Evolutionary conservation across 2,329 filamentous ascomycete species (phyloP).

Genomic region (Ceratocystiopsis brevicomis): DNA sequence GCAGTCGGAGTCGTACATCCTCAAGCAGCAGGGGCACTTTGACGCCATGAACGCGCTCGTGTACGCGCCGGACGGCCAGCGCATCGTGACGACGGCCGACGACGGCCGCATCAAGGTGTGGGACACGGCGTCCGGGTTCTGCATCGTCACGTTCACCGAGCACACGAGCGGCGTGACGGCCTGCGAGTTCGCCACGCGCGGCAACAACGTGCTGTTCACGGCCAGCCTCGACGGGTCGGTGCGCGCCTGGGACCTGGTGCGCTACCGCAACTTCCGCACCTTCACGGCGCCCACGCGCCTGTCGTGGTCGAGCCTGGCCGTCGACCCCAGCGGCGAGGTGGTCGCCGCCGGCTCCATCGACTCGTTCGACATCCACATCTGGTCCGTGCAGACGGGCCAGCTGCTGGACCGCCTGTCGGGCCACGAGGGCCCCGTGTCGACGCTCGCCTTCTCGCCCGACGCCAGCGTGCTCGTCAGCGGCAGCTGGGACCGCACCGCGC

Average conservation of each 20-base stretch:
- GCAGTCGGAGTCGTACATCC: conserved; percentile 96
- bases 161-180: conserved; percentile 87
- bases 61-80: conserved; percentile 85
- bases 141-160: conserved; percentile 93
- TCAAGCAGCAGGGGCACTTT: conserved; percentile 95
- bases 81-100: conserved; percentile 82
- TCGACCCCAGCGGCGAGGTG: conserved; percentile 94
- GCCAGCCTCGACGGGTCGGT: conserved; percentile 87
- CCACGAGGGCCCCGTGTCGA: conserved; percentile 84
- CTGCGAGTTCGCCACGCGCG: conserved; percentile 86
- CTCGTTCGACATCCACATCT: conserved; percentile 93
- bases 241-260: conserved; percentile 85
- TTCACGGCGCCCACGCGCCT: conserved; percentile 85
- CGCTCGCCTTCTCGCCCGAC: conserved; percentile 73
- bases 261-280: conserved; percentile 92
- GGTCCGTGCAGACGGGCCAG: conserved; percentile 96
- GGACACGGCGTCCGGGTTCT: conserved; percentile 93
- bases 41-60: conserved; percentile 86
- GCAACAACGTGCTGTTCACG: conserved; percentile 91
- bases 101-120: conserved; percentile 98
- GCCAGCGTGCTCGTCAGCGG: conserved; percentile 72
- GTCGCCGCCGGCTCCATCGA: conserved; percentile 89
- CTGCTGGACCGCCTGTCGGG: conserved; percentile 77
- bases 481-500: conserved; percentile 89
- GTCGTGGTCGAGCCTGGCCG: conserved; percentile 83